Evolutionary conservation across 2,329 filamentous ascomycete species (phyloP), one percentile per base, ranked within the genome.

Genomic region (Penicillium griseofulvum): DNA sequence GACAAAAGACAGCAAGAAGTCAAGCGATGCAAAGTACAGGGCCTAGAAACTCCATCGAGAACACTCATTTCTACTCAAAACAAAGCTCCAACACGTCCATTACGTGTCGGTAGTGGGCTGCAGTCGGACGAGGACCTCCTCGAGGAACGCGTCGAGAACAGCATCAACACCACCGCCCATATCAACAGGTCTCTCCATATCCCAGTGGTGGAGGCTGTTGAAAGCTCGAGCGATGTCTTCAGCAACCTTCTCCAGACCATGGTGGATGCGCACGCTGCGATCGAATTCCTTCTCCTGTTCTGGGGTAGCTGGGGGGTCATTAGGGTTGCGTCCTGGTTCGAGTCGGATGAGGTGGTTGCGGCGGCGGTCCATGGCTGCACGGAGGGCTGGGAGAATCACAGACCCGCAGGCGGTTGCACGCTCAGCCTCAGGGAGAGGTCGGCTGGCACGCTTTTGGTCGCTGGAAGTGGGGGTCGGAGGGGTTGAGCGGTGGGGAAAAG

Each of bases 81-180:
- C 45, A 49, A 22, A 49, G 34, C 8, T 24, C 16, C 17, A 5
- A 26, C 5, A 29, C 4, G n/a, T 34, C 7, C 7, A 26, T 16
- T 43, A 51, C 42, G 19, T 8, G 19, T 52, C 24, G 58, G 91
- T 80, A 4, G 4, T 22, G 22, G 92, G 90, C 76, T 97, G 93
- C 14, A 97, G 90, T 53, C 94, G 79, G 34, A 97, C 91, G 22
- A 99, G 78, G 24, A 99, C 88, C 78, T 99, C 94, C 72, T 99
- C 94, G 33, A 99, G 77, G 59, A 97, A 84, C 0, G 92, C 93
- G 72, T 99, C 94, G 8, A 97, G 75, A 64, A 97, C 95, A 1
- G 89, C 90, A 42, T 87, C 86, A 2, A 96, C 91, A 26, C 93
- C 92, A 42, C 90, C 87, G 0, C 91, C 93, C 93, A 97, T 97